Evolutionary conservation across 176 grass and related monocot genomes (phyloP).

Genomic region (Rhynchospora breviuscula): DNA sequence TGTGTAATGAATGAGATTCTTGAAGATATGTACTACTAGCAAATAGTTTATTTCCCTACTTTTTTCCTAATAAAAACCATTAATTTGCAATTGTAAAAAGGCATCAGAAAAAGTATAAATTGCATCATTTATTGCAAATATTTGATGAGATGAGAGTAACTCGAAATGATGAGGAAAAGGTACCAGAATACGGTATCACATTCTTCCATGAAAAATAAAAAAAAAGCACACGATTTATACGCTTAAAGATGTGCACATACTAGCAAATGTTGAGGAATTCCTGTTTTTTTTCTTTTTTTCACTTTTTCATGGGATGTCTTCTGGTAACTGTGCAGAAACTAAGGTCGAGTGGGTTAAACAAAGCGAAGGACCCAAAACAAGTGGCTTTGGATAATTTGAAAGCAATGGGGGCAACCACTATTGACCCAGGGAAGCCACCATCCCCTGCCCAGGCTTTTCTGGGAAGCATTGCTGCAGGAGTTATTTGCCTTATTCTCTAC

Average conservation of each 20-base stretch:
- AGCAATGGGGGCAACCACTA: constrained; percentile 34
- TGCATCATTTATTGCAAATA: no score
- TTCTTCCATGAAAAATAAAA: not conserved
- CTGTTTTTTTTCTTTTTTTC: not conserved
- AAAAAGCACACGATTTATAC: not conserved
- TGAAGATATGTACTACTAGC: no score
- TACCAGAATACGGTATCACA: not conserved
- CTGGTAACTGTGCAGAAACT: constrained; percentile 42
- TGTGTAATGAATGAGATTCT: no score
- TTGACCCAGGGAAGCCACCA: constrained; percentile 47
- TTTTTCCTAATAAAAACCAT: no score
- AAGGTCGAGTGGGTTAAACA: constrained; percentile 49
- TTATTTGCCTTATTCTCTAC: constrained; percentile 74
- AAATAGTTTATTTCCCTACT: no score
- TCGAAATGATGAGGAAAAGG: no score
- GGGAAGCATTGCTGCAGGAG: constrained; percentile 68
- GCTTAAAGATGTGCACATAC: not conserved
- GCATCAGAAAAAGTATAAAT: no score
- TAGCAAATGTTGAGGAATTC: not conserved
- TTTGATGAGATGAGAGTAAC: no score
- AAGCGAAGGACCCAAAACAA: constrained; percentile 53
- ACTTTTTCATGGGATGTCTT: not conserved
- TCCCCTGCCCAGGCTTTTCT: constrained; percentile 68
- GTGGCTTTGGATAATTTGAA: constrained; percentile 70
- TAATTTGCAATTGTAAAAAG: no score